Evolutionary conservation across 192 early-diverging fungal genomes (phyloP), one percentile per base, ranked within the genome.

Genomic region (Cetraspora pellucida): DNA sequence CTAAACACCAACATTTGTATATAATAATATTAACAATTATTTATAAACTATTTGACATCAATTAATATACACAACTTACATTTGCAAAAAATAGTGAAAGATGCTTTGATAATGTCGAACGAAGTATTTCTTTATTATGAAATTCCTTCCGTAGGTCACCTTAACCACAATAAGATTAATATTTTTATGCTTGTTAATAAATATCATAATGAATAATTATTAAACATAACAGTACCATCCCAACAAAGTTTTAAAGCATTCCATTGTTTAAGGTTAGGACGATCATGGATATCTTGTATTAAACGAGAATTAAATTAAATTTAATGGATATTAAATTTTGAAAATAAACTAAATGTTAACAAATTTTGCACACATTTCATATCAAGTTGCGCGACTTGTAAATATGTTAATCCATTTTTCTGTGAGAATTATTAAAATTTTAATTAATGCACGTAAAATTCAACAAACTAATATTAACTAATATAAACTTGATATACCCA

Each of bases 301-400:
- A 6, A 43, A n/a, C 8, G 72, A 30, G 21, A 66, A 23, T 28
- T 65, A 19, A 7, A 64, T 25, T 37, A 9, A 64, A 64, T 64
- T 16, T 64, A 31, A 30, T 10, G 17, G 21, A 46, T 21, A 23
- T 44, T 13, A 37, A 67, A 3, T 25, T 46, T 67, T 67, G 45
- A 31, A 64, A 37, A 25, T 64, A 64, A 23, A 64, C 1, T 23
- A 64, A 0, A 14, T 16, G n/a, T 1, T 37, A 67, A 21, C 44
- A 46, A 45, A 46, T 25, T 2, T 21, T 44, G n/a, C n/a, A n/a
- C n/a, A 77, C 75, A 77, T 52, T 69, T 66, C 66, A 77, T 72
- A 31, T 85, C 83, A n/a, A 85, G 28, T 23, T 85, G 81, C 1
- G 83, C 83, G 1, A 85, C 54, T 50, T 85, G 83, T 14, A 50